Conservation (phyloP, 2,329 filamentous ascomycete species). For the Ramularia collo-cygni region DNA sequence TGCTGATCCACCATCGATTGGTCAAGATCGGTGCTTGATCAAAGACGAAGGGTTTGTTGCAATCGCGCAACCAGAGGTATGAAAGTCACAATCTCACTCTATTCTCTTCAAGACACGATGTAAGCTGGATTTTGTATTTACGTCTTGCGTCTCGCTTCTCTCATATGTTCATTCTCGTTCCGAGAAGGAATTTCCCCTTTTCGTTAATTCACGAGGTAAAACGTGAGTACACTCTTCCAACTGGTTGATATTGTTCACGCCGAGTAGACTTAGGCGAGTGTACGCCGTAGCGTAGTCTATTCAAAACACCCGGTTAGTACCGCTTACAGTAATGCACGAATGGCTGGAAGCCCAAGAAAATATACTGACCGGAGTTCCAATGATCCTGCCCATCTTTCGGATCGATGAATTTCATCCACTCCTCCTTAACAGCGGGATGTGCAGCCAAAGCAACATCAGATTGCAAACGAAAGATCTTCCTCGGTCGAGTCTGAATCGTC, state of each 20-base stretch:
- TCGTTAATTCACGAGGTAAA: constrained; percentile 13
- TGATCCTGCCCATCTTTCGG: constrained; percentile 14
- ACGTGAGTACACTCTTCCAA: constrained; percentile 22
- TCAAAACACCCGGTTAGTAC: no score
- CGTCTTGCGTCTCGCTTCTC: no score
- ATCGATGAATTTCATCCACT: constrained; percentile 24
- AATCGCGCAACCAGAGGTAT: no score
- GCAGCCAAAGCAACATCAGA: constrained; percentile 31
- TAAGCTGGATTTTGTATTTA: no score
- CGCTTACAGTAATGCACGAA: constrained; percentile 1
- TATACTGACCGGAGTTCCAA: constrained; percentile 12
- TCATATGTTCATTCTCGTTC: no score
- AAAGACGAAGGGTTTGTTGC: no score
- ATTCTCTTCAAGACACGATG: no score
- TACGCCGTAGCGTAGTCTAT: constrained; percentile 21
- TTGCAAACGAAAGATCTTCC: constrained; percentile 31
- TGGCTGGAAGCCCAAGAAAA: neutral
- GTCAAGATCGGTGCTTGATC: no score
- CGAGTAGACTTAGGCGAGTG: constrained; percentile 19
- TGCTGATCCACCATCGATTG: no score
- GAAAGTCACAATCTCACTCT: no score
- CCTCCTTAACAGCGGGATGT: constrained; percentile 28
- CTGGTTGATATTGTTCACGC: constrained; percentile 25
- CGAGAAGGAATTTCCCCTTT: no score
- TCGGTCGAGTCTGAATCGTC: constrained; percentile 26